phyloP scores from a whole-genome alignment of 176 grass and related monocot genomes.

The Sorghum bicolor region DNA sequence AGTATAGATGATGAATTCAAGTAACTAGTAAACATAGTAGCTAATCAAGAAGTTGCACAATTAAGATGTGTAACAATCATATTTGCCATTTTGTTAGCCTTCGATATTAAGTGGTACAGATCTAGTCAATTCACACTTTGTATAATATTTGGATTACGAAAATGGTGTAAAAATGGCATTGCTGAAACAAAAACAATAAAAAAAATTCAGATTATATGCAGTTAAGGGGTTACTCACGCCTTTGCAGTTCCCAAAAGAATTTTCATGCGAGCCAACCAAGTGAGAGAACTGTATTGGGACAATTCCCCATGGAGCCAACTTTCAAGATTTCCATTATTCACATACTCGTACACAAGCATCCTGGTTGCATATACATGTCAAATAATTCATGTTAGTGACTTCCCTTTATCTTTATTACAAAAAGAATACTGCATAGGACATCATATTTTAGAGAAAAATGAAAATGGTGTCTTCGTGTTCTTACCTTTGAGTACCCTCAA shows the following conservation, averaged over 20 bases:
- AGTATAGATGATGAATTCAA: neutral
- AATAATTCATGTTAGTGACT: conserved; percentile 28
- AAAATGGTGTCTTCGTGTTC: neutral
- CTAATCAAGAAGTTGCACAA: neutral
- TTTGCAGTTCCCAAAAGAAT: conserved; percentile 92
- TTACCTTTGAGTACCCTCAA: conserved; percentile 95
- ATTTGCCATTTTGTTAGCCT: conserved; percentile 5
- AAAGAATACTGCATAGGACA: conserved; percentile 18
- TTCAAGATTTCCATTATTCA: conserved; percentile 94
- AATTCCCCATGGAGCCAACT: conserved; percentile 95
- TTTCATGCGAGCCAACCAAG: conserved; percentile 94
- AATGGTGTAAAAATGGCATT: neutral
- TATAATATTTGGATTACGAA: neutral
- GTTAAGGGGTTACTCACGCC: conserved; percentile 65
- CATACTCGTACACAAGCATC: conserved; percentile 98
- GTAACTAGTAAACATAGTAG: neutral
- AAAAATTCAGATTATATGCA: neutral
- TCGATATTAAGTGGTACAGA: conserved; percentile 2
- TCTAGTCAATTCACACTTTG: neutral
- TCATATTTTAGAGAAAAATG: neutral
- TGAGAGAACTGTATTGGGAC: conserved; percentile 75
- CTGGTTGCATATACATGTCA: conserved; percentile 49
- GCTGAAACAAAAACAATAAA: conserved; percentile 9
- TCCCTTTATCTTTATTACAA: neutral
- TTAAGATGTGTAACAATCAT: conserved; percentile 24